A percentile compares a stretch with the other conserved stretches of the same genome.
These are phyloP conservation scores for Paecilomyces fulvus DNA, from an alignment of 2,329 filamentous ascomycete genomes.

Conservation along the genomic window DNA sequence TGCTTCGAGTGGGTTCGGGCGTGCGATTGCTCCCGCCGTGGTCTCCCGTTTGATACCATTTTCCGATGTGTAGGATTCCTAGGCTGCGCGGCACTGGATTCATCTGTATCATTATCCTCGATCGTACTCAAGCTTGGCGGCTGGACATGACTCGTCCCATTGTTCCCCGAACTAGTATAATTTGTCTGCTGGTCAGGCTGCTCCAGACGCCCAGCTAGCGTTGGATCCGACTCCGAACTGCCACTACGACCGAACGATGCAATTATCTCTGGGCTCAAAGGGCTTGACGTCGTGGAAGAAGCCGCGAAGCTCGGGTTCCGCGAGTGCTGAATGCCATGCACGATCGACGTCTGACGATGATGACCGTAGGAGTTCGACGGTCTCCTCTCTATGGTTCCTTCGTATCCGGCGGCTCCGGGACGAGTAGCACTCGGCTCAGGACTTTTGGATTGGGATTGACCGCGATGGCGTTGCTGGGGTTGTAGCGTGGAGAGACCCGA, in stretches of 20 bases:
- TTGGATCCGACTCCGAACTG: conserved; percentile 42
- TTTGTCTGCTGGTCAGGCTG: conserved; percentile 21
- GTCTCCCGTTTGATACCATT: conserved; percentile 54
- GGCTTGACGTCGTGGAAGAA: conserved; percentile 66
- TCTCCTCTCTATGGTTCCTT: conserved; percentile 31
- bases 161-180: conserved; percentile 31
- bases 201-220: conserved; percentile 21
- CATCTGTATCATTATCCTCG: conserved; percentile 28
- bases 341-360: conserved; percentile 92
- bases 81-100: conserved; percentile 16
- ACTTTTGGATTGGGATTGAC: conserved; percentile 36
- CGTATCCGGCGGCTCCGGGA: conserved; percentile 26
- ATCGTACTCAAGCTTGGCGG: conserved; percentile 27
- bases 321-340: conserved; percentile 86
- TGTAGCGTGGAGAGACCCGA: conserved; percentile 28
- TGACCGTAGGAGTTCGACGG: conserved; percentile 62
- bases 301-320: conserved; percentile 67
- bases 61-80: conserved; percentile 25
- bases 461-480: conserved; percentile 25
- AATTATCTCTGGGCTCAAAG: conserved; percentile 80
- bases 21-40: conserved; percentile 62
- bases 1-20: conserved; percentile 69
- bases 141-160: conserved; percentile 22
- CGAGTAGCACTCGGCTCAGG: conserved; percentile 29
- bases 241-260: conserved; percentile 55